Base-by-base conservation (phyloP, 2,329 filamentous ascomycete species). In the Clonostachys chloroleuca region DNA sequence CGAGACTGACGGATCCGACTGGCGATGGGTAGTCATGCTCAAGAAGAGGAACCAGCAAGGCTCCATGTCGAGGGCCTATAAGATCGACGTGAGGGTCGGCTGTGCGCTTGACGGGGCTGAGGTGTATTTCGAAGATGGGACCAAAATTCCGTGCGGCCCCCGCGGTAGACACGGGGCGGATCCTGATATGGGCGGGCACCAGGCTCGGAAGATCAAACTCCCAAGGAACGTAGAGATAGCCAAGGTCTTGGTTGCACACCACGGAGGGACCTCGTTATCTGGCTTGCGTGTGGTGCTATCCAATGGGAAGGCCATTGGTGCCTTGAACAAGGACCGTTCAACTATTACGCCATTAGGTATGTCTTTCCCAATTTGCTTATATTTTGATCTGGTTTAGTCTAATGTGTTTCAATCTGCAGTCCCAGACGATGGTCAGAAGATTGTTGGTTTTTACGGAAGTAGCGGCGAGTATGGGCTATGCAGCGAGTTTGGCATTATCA, bases 401-500 rank as follows among this genome's bases (percentile, higher is more conserved):
- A 46, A 48, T 49, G 35, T 55, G 14, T 46, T 52, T 30, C 9
- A 30, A 30, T 30, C 24, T 39, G 52, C 65, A 53, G 61, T 62
- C 45, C 61, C 67, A 2, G 56, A 50, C 2, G 40, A 49, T 0
- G 58, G 62, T 24, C 66, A 76, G 44, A 60, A 60, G 12, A 68
- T 77, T 41, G 60, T 77, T 9, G 73, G 73, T 0, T 76, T 77
- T 51, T 74, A 60, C 48, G 73, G 73, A 3, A 57, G 53, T 43
- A 73, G 65, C 47, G 52, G 55, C 8, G 13, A 30, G 6, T 54
- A 53, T 12, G 55, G 51, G 2, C 54, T 54, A 36, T 62, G 59
- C 52, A 57, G 51, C 46, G 66, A 75, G 51, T 76, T 77, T 56
- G 74, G 73, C 6, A 75, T 77, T 44, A 62, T 77, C 17, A 76